A percentile compares a stretch with the other conserved stretches of the same genome.
Evolutionary conservation across 805 yeast genomes (phyloP).

Genomic region (Saccharomycopsis amapae): DNA sequence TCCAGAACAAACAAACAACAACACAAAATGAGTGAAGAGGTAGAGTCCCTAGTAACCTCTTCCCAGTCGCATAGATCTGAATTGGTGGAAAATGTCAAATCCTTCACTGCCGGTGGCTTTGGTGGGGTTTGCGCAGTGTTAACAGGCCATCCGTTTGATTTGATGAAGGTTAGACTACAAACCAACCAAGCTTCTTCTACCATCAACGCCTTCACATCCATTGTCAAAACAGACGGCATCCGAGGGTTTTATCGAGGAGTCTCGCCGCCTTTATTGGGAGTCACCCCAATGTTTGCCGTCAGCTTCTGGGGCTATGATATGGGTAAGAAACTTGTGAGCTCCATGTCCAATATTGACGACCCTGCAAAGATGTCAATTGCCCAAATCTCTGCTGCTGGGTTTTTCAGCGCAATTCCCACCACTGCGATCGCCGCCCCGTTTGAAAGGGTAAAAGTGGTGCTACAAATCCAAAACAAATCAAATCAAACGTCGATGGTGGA

Average conservation of each 20-base stretch:
- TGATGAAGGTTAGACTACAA: constrained; percentile 86
- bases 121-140: constrained; percentile 95
- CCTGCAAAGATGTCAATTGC: constrained; percentile 41
- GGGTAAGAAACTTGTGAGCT: constrained; percentile 69
- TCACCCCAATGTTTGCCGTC: constrained; percentile 97
- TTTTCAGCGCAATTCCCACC: constrained; percentile 89
- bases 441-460: constrained; percentile 88
- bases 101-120: constrained; percentile 88
- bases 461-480: constrained; percentile 61
- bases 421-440: constrained; percentile 97
- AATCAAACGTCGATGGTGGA: constrained; percentile 38
- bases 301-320: constrained; percentile 97
- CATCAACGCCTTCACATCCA: constrained; percentile 57
- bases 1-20: too few relatives aligned
- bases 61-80: background rate
- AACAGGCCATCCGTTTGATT: constrained; percentile 95
- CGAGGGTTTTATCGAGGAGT: constrained; percentile 89
- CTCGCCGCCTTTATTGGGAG: constrained; percentile 89
- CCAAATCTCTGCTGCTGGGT: constrained; percentile 87
- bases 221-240: constrained; percentile 67
- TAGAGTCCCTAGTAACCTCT: constrained; percentile 8
- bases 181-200: constrained; percentile 60
- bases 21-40: constrained; percentile 16
- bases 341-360: constrained; percentile 28
- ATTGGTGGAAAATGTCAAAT: constrained; percentile 68